Evolutionary conservation across 225 moss, liverwort and hornwort genomes (phyloP).

Genomic region (Pseudoscleropodium purum): DNA sequence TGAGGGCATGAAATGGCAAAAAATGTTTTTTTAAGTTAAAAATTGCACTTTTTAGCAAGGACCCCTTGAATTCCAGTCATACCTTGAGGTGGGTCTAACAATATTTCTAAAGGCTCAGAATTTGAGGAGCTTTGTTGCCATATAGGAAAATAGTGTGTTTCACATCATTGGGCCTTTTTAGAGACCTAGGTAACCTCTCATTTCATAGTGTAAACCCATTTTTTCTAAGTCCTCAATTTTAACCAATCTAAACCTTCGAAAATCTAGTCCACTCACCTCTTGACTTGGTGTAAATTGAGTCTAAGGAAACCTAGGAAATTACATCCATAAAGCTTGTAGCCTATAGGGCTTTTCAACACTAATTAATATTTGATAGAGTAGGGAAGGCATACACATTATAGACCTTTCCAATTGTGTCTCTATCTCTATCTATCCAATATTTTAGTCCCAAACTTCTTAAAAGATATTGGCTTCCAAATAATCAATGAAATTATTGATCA

Average conservation of each 20-base stretch:
- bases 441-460: neutral
- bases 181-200: neutral
- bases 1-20: neutral
- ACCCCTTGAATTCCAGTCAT: accelerated
- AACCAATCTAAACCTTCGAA: neutral
- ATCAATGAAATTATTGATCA: accelerated
- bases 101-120: accelerated
- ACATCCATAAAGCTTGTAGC: neutral
- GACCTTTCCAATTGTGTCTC: neutral
- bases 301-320: neutral
- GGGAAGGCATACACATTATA: neutral
- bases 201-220: neutral
- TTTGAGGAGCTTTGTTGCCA: accelerated
- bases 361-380: neutral
- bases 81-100: accelerated
- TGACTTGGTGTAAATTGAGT: neutral
- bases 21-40: neutral
- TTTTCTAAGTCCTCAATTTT: neutral
- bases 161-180: too few relatives aligned
- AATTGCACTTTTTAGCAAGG: accelerated
- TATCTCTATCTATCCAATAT: neutral
- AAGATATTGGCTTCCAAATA: neutral
- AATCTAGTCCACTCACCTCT: neutral
- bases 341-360: neutral
- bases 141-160: neutral